Evolutionary conservation across 495 filamentous ascomycete species (phyloP).

Genomic region (Xylaria venustula): DNA sequence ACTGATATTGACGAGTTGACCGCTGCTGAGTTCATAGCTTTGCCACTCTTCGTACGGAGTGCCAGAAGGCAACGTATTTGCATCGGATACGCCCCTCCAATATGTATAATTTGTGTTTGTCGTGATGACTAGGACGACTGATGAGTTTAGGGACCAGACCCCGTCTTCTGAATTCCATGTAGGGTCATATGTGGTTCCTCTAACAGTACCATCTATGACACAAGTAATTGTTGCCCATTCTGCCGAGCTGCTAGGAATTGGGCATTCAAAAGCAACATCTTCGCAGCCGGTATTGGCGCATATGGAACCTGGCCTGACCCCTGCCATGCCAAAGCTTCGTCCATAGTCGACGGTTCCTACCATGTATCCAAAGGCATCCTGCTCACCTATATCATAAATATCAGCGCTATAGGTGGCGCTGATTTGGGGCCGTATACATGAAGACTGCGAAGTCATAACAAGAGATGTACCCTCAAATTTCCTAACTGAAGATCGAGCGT

Average conservation of each 20-base stretch:
- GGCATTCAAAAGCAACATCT: neutral
- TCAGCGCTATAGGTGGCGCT: too few species aligned
- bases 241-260: neutral
- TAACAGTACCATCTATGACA: neutral
- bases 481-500: neutral
- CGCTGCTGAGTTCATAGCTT: neutral
- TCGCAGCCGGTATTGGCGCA: neutral
- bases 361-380: neutral
- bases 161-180: neutral
- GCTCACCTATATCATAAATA: neutral
- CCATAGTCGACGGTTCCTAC: neutral
- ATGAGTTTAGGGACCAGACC: neutral
- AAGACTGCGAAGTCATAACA: neutral
- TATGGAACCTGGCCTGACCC: neutral
- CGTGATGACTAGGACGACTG: neutral
- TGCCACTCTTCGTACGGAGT: neutral
- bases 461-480: neutral
- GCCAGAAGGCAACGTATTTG: neutral
- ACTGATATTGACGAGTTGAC: neutral
- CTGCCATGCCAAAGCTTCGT: neutral
- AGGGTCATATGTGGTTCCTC: neutral
- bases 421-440: neutral
- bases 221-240: neutral
- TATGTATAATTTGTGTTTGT: neutral
- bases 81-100: neutral